phyloP scores from a whole-genome alignment of 352 stramenopile species.

The Thalassiosira mediterranea region DNA sequence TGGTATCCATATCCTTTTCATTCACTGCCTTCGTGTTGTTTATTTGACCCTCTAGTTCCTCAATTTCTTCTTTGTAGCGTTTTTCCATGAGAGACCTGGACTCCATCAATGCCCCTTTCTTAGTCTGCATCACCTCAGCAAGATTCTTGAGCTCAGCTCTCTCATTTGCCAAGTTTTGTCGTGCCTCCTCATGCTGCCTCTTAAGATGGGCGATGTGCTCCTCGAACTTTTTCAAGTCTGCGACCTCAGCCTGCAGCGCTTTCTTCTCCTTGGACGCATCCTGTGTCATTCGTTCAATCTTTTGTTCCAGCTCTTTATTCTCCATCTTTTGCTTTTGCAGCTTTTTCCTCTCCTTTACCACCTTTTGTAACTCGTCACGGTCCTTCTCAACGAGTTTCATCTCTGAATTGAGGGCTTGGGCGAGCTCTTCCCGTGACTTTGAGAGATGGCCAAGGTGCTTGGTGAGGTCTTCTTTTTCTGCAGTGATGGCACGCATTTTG shows the following conservation, averaged over 20 bases:
- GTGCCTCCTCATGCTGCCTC: conserved; percentile 26
- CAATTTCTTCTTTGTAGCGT: conserved; percentile 40
- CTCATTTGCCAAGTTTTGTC: conserved; percentile 30
- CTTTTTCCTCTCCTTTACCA: conserved; percentile 34
- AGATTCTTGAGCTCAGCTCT: conserved; percentile 27
- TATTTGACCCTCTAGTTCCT: conserved; percentile 51
- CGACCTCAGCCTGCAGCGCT: conserved; percentile 39
- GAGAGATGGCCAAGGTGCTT: conserved; percentile 38
- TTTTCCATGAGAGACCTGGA: conserved; percentile 31
- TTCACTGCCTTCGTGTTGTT: conserved; percentile 25
- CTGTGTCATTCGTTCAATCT: conserved; percentile 53
- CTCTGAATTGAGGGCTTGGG: conserved; percentile 34
- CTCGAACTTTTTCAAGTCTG: conserved; percentile 48
- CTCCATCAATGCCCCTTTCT: conserved; percentile 42
- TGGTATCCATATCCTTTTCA: conserved; percentile 35
- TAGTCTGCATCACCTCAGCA: conserved; percentile 24
- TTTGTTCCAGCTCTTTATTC: conserved; percentile 51
- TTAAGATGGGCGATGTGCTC: conserved; percentile 20
- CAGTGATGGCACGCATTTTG: conserved; percentile 28
- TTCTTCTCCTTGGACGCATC: conserved; percentile 45
- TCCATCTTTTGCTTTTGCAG: conserved; percentile 48
- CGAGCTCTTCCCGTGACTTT: conserved; percentile 43
- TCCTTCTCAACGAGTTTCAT: conserved; percentile 48
- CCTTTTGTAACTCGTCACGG: conserved; percentile 37
- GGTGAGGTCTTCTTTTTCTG: conserved; percentile 51